Evolutionary conservation across 2,329 filamentous ascomycete genomes (phyloP), one percentile per base, ranked within the genome.

Genomic region (Dactylonectria macrodidyma): DNA sequence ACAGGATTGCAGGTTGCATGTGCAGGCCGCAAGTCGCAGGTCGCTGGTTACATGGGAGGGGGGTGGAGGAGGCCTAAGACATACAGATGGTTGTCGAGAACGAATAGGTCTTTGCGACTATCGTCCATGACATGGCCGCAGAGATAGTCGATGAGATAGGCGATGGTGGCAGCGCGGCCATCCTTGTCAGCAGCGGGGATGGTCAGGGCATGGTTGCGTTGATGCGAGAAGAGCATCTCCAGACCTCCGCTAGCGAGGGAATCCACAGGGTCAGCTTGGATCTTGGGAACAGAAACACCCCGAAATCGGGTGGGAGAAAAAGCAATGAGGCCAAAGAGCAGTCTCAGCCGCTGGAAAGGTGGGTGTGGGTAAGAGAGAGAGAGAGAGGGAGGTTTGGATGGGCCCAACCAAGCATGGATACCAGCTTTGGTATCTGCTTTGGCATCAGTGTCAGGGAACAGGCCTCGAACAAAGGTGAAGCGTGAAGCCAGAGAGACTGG

Each of bases 171-270:
- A 10, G 89, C 86, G 64, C 84, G 83, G 56, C 90, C 91, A 67
- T 89, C 83, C 60, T 86, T 82, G 76, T 91, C 87, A 62, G 78
- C 86, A 34, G 87, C 82, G 22, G 95, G 94, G 48, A 98, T 81
- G 3, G 86, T 82, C 52, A 99, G 79, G 24, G 86, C 83, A 79
- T 95, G 93, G 74, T 90, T 92, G 63, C 92, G 89, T 81, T 94
- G 86, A 79, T 97, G 92, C 36, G 91, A 90, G 83, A 99, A 99
- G 72, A 99, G 91, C 84, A 97, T 92, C 83, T 99, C 96, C 19
- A 99, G 89, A 24, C 96, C 96, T 69, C 96, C 96, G 71, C 96
- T 95, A 74, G 52, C 64, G 65, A 65, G 64, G 66, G 65, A 66
- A 71, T 52, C 58, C 51, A 65, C 59, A 69, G 65, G 68, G 62